These are phyloP conservation scores for Pulveroboletus sp. DNA, from an alignment of 768 basidiomycete species.

Conservation along the genomic window DNA sequence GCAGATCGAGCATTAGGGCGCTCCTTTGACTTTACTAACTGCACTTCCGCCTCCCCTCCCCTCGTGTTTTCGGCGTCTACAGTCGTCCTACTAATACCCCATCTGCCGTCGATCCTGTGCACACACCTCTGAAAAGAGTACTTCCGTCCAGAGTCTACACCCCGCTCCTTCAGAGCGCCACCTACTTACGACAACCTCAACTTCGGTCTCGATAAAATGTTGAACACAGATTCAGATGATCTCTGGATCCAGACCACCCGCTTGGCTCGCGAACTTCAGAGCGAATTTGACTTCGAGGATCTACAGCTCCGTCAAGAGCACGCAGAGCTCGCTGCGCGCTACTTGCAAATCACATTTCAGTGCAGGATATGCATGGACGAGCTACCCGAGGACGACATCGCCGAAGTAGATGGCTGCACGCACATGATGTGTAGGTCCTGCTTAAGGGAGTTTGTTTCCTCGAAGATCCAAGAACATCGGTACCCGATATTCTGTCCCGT, in stretches of 20 bases:
- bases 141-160: constrained; percentile 20
- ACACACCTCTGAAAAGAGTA: constrained; percentile 4
- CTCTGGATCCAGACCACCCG: constrained; percentile 4
- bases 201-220: neutral
- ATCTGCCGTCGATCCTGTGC: neutral
- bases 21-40: constrained; percentile 8
- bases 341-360: constrained; percentile 36
- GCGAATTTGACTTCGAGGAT: constrained; percentile 40
- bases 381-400: constrained; percentile 38
- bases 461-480: constrained; percentile 47
- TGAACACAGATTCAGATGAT: neutral
- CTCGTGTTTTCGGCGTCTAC: neutral
- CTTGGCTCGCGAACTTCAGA: constrained; percentile 33
- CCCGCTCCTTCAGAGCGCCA: constrained; percentile 9
- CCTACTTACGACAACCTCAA: constrained; percentile 12
- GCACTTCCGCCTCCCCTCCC: constrained; percentile 9
- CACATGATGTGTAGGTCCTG: constrained; percentile 56
- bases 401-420: constrained; percentile 40
- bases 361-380: constrained; percentile 58
- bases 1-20: neutral
- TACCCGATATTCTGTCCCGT: constrained; percentile 62
- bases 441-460: constrained; percentile 37
- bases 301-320: constrained; percentile 32
- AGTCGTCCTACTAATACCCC: neutral
- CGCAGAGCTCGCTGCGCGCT: constrained; percentile 22